Base-by-base conservation (phyloP, 441 rosid species). In the Euphorbia celastroides region DNA sequence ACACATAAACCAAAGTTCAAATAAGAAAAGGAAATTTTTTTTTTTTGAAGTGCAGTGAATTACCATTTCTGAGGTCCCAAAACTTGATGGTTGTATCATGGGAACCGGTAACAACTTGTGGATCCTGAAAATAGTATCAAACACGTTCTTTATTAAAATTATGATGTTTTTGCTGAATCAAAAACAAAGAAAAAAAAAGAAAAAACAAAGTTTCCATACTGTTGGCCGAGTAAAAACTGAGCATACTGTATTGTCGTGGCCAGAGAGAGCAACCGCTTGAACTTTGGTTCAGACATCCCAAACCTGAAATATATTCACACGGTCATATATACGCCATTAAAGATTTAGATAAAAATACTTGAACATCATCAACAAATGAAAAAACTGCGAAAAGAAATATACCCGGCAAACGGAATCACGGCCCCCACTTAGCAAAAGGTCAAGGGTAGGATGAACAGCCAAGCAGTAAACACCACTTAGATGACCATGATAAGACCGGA, bases 361-460 rank as follows among this genome's bases (percentile, higher is more conserved):
- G 14, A 14, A 51, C 23, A 56, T 28, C 36, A 69, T 50, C 22
- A 22, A 42, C 60, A 22, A 10, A 41, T 6, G 16, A 31, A 64
- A 57, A 0, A 58, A 65, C n/a, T 30, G 6, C 44, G 44, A 9
- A 56, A 72, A 13, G 41, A 20, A 50, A 31, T 80, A 65, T 84
- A 94, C 99, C 88, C 98, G 88, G 71, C 98, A 94, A 71, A 94
- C 99, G 64, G 99, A 92, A 85, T 94, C 98, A 44, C 98, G 93
- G 19, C 99, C 98, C 36, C 98, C 98, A 11, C 98, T 94, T 65
- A 94, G 87, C 81, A 94, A 77, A 62, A 94, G 78, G 48, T 94
- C 96, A 38, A 92, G 78, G 19, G 94, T 92, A 60, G 99, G 99
- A 81, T 94, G 98, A 73, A 94, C 83, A 66, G 94, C 99, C 85